phyloP scores from a whole-genome alignment of 2,329 filamentous ascomycete genomes.

The Fusarium oxysporum region DNA sequence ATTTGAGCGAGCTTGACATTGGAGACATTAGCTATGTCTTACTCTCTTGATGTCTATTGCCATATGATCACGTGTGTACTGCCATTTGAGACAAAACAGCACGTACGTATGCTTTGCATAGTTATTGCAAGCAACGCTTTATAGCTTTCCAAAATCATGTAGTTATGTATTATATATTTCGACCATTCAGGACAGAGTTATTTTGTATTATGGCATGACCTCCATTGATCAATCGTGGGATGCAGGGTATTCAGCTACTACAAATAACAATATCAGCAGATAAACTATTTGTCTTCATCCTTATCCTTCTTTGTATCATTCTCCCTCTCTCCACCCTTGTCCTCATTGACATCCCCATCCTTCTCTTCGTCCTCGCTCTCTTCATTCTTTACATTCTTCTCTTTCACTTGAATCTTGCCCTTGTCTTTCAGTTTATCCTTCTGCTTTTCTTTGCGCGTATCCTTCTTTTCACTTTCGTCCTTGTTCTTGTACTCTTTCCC shows the following conservation, averaged over 20 bases:
- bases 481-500: neutral
- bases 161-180: neutral
- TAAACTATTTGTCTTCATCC: neutral
- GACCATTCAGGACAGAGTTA: neutral
- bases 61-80: too few species aligned
- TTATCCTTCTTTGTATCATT: neutral
- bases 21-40: neutral
- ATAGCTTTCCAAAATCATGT: fast-evolving
- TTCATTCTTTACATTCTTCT: neutral
- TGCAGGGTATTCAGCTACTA: neutral
- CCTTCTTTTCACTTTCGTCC: fast-evolving
- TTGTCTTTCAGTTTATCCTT: neutral
- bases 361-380: too few species aligned
- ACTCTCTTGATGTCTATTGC: neutral
- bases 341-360: too few species aligned
- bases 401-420: fast-evolving
- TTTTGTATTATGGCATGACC: too few species aligned
- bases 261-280: too few species aligned
- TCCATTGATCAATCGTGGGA: too few species aligned
- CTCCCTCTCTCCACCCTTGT: neutral
- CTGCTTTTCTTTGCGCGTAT: neutral
- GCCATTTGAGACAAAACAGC: fast-evolving
- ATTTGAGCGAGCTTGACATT: fast-evolving
- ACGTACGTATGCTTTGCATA: fast-evolving
- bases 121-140: too few species aligned